Base-by-base conservation (phyloP, 2,329 filamentous ascomycete genomes). In the Nigrospora sphaerica region DNA sequence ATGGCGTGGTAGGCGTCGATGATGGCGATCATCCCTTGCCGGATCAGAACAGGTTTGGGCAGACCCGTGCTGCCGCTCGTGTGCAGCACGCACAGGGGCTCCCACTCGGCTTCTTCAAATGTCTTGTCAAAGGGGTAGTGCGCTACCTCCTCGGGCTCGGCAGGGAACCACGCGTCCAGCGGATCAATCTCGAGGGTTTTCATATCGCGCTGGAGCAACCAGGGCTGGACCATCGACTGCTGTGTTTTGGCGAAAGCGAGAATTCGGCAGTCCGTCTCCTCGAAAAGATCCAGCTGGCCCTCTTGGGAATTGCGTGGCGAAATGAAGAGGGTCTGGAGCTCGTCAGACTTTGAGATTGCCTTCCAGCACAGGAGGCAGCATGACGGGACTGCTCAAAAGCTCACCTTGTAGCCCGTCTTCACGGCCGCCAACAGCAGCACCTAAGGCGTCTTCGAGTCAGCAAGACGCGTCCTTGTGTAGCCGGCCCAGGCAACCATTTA, bases 1-100 rank as follows among this genome's bases (percentile, higher is more conserved):
- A 38, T 16, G 3, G 57, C 47, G 33, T 59, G 59, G 19, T 54
- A 57, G 6, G 46, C 53, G 39, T 71, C 65, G 4, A 43, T 51
- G 12, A 62, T 48, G 2, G 62, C 55, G 13, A 65, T 17, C 53
- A 64, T 61, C n/a, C 71, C 63, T 6, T 70, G 62, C 4, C 56
- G 54, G 17, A 61, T 53, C 7, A 70, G 50, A n/a, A 75, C 61
- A 2, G 71, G 70, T 52, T 72, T 74, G 0, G 71, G 71, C 5
- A 71, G 57, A 0, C 70, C 71, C 0, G 71, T 73, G 39, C 64
- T 71, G 9, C 71, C 71, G 44, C 68, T 72, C 0, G 71, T 74
- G 54, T 75, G 72, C 11, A 74, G 52, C 2, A 73, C 60, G 4
- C 64, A 38, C 5, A 68, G 44, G 0, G 71, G 70, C 6, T 74